Conservation (phyloP, 2,329 filamentous ascomycete genomes). For the Hypoxylon sp. region DNA sequence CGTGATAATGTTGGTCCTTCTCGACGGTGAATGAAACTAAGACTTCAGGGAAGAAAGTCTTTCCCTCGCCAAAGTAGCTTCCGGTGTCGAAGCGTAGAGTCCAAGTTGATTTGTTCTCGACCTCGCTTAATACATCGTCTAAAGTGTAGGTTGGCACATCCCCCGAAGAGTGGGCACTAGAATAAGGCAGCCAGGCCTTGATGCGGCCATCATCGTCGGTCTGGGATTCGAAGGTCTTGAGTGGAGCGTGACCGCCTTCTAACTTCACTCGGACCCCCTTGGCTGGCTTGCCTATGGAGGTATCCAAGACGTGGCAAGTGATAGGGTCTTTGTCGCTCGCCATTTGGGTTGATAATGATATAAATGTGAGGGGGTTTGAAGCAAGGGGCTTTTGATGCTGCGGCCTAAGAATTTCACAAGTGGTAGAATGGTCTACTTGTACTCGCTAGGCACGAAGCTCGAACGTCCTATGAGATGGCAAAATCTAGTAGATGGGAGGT, state of each 20-base stretch:
- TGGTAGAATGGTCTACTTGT: slow-evolving; percentile 37
- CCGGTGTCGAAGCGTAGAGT: slow-evolving; percentile 81
- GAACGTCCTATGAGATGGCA: slow-evolving; percentile 26
- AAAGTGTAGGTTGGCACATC: slow-evolving; percentile 72
- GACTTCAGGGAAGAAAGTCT: slow-evolving; percentile 74
- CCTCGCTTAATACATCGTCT: slow-evolving; percentile 67
- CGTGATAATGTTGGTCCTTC: slow-evolving; percentile 80
- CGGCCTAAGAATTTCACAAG: slow-evolving; percentile 12
- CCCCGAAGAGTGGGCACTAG: slow-evolving; percentile 64
- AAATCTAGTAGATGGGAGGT: slow-evolving; percentile 14
- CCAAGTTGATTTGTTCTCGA: slow-evolving; percentile 69
- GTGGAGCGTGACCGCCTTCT: slow-evolving; percentile 58
- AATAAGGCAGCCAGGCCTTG: slow-evolving; percentile 75
- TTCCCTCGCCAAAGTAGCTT: slow-evolving; percentile 76
- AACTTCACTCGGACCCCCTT: slow-evolving; percentile 77
- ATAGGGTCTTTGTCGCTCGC: slow-evolving; percentile 73
- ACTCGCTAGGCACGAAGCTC: slow-evolving; percentile 26
- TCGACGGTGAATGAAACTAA: slow-evolving; percentile 68
- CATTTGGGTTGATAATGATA: slow-evolving; percentile 44
- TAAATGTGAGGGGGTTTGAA: slow-evolving; percentile 11
- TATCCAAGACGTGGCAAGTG: slow-evolving; percentile 91
- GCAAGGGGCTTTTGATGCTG: slow-evolving; percentile 1
- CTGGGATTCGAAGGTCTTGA: slow-evolving; percentile 72
- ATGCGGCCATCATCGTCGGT: slow-evolving; percentile 86
- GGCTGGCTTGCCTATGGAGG: slow-evolving; percentile 79